These are phyloP conservation scores for Magnolia officinalis DNA, from an alignment of 164 flowering plant genomes.

Conservation along the genomic window DNA sequence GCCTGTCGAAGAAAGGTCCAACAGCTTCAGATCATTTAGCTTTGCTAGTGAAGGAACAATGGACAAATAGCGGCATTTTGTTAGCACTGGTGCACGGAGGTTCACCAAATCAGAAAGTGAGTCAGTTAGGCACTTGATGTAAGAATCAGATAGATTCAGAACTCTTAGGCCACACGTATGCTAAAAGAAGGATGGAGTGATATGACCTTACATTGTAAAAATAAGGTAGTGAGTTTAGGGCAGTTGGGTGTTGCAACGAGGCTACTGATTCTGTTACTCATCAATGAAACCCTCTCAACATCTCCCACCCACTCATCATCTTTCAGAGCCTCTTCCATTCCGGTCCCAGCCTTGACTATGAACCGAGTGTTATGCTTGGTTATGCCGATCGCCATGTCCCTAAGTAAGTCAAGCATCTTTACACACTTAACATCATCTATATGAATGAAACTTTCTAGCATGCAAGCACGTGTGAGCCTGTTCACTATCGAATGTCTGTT, in stretches of 20 bases:
- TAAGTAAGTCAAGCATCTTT: background rate
- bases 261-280: no score
- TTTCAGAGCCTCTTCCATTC: background rate
- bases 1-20: background rate
- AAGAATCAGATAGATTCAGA: background rate
- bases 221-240: background rate
- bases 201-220: background rate
- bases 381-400: background rate
- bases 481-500: background rate
- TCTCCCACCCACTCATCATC: background rate
- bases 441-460: background rate
- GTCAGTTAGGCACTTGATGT: background rate
- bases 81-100: background rate
- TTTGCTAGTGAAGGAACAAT: background rate
- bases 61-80: background rate
- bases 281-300: background rate
- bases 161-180: background rate
- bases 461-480: background rate
- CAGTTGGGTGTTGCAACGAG: background rate
- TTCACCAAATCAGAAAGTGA: slow-evolving; percentile 1
- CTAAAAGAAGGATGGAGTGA: background rate
- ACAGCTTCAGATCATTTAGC: slow-evolving; percentile 1
- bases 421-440: background rate
- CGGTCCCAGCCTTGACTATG: background rate
- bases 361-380: background rate